Evolutionary conservation across 768 basidiomycete species (phyloP).

Genomic region (Psilocybe cubensis): DNA sequence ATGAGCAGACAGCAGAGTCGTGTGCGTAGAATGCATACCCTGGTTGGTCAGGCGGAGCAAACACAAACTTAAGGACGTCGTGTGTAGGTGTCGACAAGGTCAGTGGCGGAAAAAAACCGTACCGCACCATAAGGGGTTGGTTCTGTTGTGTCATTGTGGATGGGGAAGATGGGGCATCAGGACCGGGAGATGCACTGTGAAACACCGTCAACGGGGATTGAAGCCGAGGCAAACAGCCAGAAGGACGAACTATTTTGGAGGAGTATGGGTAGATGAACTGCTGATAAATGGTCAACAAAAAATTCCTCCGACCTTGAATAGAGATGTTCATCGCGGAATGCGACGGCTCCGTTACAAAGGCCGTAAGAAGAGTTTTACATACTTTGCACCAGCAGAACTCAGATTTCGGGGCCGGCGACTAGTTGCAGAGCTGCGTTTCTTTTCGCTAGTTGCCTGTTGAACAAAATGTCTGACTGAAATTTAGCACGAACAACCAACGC

Average conservation of each 20-base stretch:
- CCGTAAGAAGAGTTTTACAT: conserved; percentile 23
- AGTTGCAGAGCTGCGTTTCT: conserved; percentile 65
- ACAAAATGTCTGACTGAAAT: conserved; percentile 62
- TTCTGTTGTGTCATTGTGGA: conserved; percentile 25
- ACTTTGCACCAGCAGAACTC: conserved; percentile 53
- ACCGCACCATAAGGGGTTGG: conserved; percentile 47
- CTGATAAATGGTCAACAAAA: conserved; percentile 14
- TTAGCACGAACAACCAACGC: conserved; percentile 10
- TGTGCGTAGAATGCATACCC: conserved; percentile 38
- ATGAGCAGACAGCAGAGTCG: conserved; percentile 16
- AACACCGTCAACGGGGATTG: not conserved
- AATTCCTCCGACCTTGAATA: conserved; percentile 1
- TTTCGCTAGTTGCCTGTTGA: conserved; percentile 85
- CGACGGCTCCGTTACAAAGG: conserved; percentile 23
- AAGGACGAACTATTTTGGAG: conserved; percentile 43
- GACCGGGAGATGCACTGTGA: conserved; percentile 28
- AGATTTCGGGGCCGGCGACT: conserved; percentile 69
- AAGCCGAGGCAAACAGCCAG: not conserved
- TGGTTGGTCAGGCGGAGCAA: conserved; percentile 70
- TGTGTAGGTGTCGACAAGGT: conserved; percentile 63
- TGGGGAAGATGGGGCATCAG: conserved; percentile 24
- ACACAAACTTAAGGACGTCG: conserved; percentile 72
- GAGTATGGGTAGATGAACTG: conserved; percentile 36
- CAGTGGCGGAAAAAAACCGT: conserved; percentile 55
- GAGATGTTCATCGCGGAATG: conserved; percentile 20